Base-by-base conservation (phyloP, 164 flowering plant species). In the Vitis cinerea region DNA sequence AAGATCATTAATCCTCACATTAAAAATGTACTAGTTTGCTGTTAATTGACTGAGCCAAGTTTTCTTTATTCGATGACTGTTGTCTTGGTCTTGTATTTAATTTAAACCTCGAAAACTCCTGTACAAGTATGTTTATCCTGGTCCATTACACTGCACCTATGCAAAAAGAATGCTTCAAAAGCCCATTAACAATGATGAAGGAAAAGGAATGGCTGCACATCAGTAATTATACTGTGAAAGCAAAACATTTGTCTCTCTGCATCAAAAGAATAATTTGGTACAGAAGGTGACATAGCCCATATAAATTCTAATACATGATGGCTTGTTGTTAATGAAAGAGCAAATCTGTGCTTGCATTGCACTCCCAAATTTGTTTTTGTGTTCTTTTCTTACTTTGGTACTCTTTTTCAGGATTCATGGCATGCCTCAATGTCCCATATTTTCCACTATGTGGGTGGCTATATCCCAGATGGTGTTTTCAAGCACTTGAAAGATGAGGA, bases 321-420 rank as follows among this genome's bases (percentile, higher is more conserved):
- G 44, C 44, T 37, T 6, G 0, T 4, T 56, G 16, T 1, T 13
- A 16, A 56, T 7, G 27, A 56, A n/a, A 58, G 6, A 4, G 31
- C 31, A 4, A 23, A 12, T 59, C 12, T 27, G 7, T 17, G 27
- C 30, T 17, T 58, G 10, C 2, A 8, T 58, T 66, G 8, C 2
- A 14, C 9, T 44, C 29, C 16, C 15, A 37, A 3, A 37, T 27
- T 3, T 31, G 59, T 30, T 31, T 66, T n/a, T 3, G 11, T 55
- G n/a, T 14, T 9, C 17, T 23, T 37, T 31, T 30, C 7, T 66
- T 31, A 17, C 17, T 29, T 19, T 68, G 59, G 1, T 58, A n/a
- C 10, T 49, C 23, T 17, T 68, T 68, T 48, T 50, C 63, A 68
- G 71, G 37, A 50, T 17, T 19, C 4, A 57, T 68, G 71, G 71